A percentile compares a stretch with the other conserved stretches of the same genome.
Evolutionary conservation across 2,329 filamentous ascomycete genomes (phyloP).

Genomic region (Bipolaris cookei): DNA sequence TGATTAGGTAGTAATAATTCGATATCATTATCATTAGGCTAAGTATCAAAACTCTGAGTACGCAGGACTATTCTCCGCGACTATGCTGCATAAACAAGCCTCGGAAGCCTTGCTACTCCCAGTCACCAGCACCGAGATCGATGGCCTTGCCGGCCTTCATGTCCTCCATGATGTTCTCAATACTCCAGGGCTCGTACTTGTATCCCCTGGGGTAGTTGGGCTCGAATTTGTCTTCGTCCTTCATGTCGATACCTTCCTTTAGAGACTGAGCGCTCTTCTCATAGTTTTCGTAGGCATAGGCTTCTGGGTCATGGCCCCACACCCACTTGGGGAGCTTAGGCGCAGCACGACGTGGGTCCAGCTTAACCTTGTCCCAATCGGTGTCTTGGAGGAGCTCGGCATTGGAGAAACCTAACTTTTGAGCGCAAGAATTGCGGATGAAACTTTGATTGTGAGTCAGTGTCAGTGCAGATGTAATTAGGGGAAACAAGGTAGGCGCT

Average conservation of each 20-base stretch:
- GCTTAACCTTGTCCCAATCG: conserved; percentile 57
- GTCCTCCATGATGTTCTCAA: conserved; percentile 52
- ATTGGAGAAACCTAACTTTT: conserved; percentile 58
- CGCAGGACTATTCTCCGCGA: neutral
- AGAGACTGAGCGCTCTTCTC: conserved; percentile 51
- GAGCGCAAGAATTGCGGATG: conserved; percentile 56
- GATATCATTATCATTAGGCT: neutral
- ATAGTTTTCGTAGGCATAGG: conserved; percentile 55
- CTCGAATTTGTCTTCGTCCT: conserved; percentile 51
- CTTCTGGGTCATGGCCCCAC: conserved; percentile 55
- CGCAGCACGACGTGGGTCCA: conserved; percentile 53
- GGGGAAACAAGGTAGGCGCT: conserved; percentile 6
- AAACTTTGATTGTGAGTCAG: conserved; percentile 41
- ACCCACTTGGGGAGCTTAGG: conserved; percentile 57
- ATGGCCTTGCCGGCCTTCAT: conserved; percentile 45
- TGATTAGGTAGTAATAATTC: too few relatives aligned
- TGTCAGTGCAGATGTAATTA: neutral
- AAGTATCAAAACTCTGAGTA: neutral
- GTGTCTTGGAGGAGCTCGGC: conserved; percentile 56
- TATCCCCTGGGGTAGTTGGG: conserved; percentile 56
- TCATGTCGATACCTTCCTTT: conserved; percentile 51
- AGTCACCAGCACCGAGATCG: conserved; percentile 46
- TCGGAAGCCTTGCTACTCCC: conserved; percentile 32
- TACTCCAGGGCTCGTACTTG: conserved; percentile 51
- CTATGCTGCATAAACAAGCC: too few relatives aligned